These are phyloP conservation scores for Symbiodinium pilosum DNA, from an alignment of 73 alveolate species.

Conservation along the genomic window DNA sequence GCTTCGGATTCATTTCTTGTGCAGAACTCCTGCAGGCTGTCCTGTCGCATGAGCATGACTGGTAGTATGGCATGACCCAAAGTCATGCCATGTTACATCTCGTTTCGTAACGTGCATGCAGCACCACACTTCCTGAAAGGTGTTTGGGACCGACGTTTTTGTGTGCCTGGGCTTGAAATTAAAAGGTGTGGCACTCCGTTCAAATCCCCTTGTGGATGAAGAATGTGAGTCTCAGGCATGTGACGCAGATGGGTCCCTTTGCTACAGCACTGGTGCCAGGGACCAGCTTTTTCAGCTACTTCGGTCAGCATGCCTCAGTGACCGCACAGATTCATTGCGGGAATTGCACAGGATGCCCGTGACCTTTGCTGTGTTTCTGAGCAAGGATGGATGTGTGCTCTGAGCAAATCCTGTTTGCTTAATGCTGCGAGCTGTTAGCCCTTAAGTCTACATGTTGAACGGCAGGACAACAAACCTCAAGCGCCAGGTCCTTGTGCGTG, in stretches of 20 bases:
- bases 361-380: slow-evolving; percentile 2
- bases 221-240: background rate
- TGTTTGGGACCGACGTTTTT: background rate
- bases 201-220: too few relatives aligned
- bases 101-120: too few relatives aligned
- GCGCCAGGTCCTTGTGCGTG: background rate
- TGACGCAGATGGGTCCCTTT: background rate
- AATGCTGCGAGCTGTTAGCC: too few relatives aligned
- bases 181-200: too few relatives aligned
- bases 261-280: background rate
- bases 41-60: too few relatives aligned
- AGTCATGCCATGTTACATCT: too few relatives aligned
- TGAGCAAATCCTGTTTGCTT: too few relatives aligned
- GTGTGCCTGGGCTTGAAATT: background rate
- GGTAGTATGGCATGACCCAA: too few relatives aligned
- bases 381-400: background rate
- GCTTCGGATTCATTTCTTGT: slow-evolving; percentile 64
- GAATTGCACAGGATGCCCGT: background rate
- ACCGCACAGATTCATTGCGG: background rate
- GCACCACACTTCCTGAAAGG: background rate
- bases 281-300: background rate
- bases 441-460: background rate
- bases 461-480: background rate
- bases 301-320: background rate
- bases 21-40: slow-evolving; percentile 57